phyloP scores from a whole-genome alignment of 2,329 filamentous ascomycete genomes.

The Cladophialophora yegresii region DNA sequence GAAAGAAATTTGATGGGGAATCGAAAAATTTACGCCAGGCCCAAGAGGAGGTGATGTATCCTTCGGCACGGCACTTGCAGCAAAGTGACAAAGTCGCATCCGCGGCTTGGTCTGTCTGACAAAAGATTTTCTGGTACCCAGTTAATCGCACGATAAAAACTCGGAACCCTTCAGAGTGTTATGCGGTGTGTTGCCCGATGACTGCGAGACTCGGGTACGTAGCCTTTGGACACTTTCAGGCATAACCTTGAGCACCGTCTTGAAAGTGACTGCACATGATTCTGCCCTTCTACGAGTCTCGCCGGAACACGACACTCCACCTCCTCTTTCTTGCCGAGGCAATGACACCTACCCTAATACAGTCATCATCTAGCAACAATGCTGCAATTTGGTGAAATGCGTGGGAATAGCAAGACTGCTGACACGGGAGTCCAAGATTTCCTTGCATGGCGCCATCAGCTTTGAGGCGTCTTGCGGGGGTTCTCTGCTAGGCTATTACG shows the following conservation, averaged over 20 bases:
- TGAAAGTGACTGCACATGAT: neutral
- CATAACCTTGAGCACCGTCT: neutral
- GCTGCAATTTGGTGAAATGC: neutral
- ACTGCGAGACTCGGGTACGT: neutral
- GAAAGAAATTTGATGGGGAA: constrained; percentile 11
- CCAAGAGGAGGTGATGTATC: neutral
- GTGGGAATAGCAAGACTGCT: neutral
- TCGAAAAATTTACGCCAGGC: neutral
- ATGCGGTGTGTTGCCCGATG: neutral
- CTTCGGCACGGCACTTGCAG: constrained; percentile 11
- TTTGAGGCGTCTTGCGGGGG: neutral
- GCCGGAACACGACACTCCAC: neutral
- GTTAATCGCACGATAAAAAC: constrained; percentile 11
- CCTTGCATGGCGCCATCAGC: neutral
- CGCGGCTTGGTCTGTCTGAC: constrained; percentile 9
- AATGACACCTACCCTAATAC: neutral
- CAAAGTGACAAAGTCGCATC: constrained; percentile 6
- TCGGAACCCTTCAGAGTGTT: neutral
- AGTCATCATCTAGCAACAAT: neutral
- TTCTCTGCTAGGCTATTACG: constrained; percentile 1
- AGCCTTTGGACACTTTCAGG: neutral
- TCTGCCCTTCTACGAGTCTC: neutral
- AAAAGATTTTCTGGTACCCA: neutral
- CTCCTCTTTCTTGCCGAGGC: neutral
- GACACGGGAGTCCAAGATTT: neutral